Evolutionary conservation across 305 asterid genomes (phyloP), one percentile per base, ranked within the genome.

Genomic region (Fraxinus floribunda): DNA sequence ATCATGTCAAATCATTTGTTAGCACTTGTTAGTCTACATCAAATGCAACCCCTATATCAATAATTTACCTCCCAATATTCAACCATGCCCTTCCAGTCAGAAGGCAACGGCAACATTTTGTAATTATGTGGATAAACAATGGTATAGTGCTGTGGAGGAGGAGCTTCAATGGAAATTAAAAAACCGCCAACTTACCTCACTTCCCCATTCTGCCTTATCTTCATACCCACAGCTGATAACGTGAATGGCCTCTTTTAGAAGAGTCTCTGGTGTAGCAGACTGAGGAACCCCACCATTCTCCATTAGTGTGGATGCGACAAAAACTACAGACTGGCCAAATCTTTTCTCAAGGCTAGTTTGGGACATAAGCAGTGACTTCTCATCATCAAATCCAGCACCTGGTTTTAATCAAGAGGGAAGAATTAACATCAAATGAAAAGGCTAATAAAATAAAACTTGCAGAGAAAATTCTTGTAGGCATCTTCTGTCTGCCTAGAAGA

Each of bases 261-360:
- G 99, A 75, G 92, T 95, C 83, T 95, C 99, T 8, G 99, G 99
- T 7, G 93, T 92, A 77, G 99, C 98, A 78, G 98, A 94, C 85
- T 94, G 92, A 81, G 99, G 99, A 83, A 95, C 98, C 22, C 99
- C 99, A 66, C 99, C 99, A 87, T 95, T 95, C 89, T 95, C 99
- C 99, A 95, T 93, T 38, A 95, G 87, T 34, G 99, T 95, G 32
- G 99, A 95, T 41, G 97, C 98, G 79, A 95, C 99, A 90, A 95
- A 95, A 84, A 94, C 99, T 26, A 94, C 94, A 0, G 99, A 95
- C 86, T 93, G 98, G 44, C 99, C 99, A 87, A 95, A 95, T 90
- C 99, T 92, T 90, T 95, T 94, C 94, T 94, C 99, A 77, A 95
- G 91, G 89, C 94, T 92, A 95, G 90, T 89, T 89, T 94, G 97